These are phyloP conservation scores for Antarctomyces pellizariae DNA, from an alignment of 495 filamentous ascomycete species.

Conservation along the genomic window DNA sequence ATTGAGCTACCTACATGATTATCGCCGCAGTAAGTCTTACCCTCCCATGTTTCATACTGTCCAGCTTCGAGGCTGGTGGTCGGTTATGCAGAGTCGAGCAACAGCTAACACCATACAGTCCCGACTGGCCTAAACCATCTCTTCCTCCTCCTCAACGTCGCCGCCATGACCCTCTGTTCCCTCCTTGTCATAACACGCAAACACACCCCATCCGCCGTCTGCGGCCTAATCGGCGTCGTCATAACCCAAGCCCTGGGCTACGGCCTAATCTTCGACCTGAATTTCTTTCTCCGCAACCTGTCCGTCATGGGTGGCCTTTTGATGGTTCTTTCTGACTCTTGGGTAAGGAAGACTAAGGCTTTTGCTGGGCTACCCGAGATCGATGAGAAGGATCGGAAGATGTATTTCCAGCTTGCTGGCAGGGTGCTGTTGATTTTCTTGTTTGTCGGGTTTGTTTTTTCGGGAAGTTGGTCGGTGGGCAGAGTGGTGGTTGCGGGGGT, in stretches of 20 bases:
- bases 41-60: conserved; percentile 2
- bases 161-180: conserved; percentile 71
- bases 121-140: conserved; percentile 75
- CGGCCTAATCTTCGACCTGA: conserved; percentile 94
- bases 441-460: conserved; percentile 89
- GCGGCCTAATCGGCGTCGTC: conserved; percentile 72
- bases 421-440: conserved; percentile 93
- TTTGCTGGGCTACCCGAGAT: conserved; percentile 83
- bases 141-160: conserved; percentile 77
- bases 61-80: background rate
- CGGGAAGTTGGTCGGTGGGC: conserved; percentile 75
- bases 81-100: conserved; percentile 7
- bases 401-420: conserved; percentile 97
- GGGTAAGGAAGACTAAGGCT: conserved; percentile 92
- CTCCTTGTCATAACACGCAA: conserved; percentile 73
- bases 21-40: conserved; percentile 56
- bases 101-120: conserved; percentile 26
- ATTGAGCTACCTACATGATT: conserved; percentile 77
- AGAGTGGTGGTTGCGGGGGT: conserved; percentile 60
- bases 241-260: conserved; percentile 93
- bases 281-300: conserved; percentile 98
- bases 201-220: conserved; percentile 78
- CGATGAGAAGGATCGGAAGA: conserved; percentile 97
- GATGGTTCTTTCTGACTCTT: conserved; percentile 94
- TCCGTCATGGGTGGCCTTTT: conserved; percentile 89